Evolutionary conservation across 2,329 filamentous ascomycete genomes (phyloP).

Genomic region (Sporothrix schenckii): DNA sequence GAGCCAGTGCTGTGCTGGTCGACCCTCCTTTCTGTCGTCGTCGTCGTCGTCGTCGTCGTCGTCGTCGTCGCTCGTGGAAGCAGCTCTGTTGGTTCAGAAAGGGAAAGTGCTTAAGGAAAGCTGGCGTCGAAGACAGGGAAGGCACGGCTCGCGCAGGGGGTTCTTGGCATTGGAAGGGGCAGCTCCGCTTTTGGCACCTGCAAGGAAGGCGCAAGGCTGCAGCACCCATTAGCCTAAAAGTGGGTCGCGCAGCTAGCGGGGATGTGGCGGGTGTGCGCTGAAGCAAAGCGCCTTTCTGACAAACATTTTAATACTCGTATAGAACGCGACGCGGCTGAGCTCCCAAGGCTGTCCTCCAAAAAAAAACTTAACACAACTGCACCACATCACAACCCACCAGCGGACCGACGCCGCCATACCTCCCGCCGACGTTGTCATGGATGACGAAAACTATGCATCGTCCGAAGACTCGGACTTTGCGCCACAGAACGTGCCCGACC

Average conservation of each 20-base stretch:
- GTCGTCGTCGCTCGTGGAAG: not conserved
- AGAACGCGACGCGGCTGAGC: too few relatives aligned
- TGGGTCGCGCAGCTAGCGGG: not conserved
- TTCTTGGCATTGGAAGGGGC: slow-evolving; percentile 14
- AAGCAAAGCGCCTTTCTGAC: not conserved
- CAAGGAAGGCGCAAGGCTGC: slow-evolving; percentile 6
- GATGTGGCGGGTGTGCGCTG: not conserved
- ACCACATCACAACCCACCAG: not conserved
- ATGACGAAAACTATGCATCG: slow-evolving; percentile 63
- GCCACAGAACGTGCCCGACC: slow-evolving; percentile 54
- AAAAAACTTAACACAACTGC: not conserved
- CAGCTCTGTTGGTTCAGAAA: slow-evolving; percentile 3
- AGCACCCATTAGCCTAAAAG: slow-evolving; percentile 3
- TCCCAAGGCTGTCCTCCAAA: too few relatives aligned
- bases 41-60: not conserved
- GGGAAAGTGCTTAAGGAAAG: not conserved
- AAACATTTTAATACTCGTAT: not conserved
- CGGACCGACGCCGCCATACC: slow-evolving; percentile 46
- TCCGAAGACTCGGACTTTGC: slow-evolving; percentile 76
- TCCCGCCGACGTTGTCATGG: slow-evolving; percentile 45
- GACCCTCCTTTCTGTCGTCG: not conserved
- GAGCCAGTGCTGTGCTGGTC: not conserved
- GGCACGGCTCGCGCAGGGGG: slow-evolving; percentile 20
- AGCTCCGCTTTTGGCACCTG: slow-evolving; percentile 11
- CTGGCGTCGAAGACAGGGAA: not conserved